Evolutionary conservation across 495 filamentous ascomycete species (phyloP).

Genomic region (Letharia lupina): DNA sequence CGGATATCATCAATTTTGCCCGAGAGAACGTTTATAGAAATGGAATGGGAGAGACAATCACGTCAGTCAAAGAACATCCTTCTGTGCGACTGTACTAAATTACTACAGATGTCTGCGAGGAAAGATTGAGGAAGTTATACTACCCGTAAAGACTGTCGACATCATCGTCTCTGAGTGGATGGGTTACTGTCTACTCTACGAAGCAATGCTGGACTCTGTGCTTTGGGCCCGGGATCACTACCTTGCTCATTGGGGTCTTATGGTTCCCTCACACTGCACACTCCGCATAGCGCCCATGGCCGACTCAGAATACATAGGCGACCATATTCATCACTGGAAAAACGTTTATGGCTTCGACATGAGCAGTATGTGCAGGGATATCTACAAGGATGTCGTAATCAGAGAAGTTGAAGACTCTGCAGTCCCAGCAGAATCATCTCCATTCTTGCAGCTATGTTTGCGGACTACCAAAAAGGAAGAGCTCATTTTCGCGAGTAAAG

Average conservation of each 20-base stretch:
- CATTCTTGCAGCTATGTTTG: conserved; percentile 50
- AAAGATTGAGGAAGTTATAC: conserved; percentile 81
- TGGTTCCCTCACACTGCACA: conserved; percentile 85
- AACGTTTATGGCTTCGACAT: conserved; percentile 51
- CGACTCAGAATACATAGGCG: conserved; percentile 69
- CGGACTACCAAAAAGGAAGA: conserved; percentile 49
- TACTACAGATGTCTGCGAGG: conserved; percentile 56
- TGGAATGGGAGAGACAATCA: conserved; percentile 69
- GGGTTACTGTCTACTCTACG: conserved; percentile 89
- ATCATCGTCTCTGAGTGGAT: conserved; percentile 98
- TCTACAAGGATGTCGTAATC: conserved; percentile 53
- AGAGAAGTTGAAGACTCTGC: conserved; percentile 36
- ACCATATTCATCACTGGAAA: conserved; percentile 63
- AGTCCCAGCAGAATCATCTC: conserved; percentile 39
- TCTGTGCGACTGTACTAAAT: conserved; percentile 10
- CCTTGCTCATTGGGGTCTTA: conserved; percentile 66
- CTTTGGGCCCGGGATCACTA: conserved; percentile 81
- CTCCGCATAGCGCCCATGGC: conserved; percentile 79
- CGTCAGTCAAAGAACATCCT: conserved; percentile 34
- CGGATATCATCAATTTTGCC: conserved; percentile 83
- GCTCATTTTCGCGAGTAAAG: conserved; percentile 44
- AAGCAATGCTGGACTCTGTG: conserved; percentile 92
- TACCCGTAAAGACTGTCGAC: conserved; percentile 77
- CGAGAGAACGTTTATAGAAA: conserved; percentile 78
- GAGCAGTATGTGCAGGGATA: conserved; percentile 47